Evolutionary conservation across 225 moss, liverwort and hornwort species (phyloP), one percentile per base, ranked within the genome.

Genomic region (Climacium dendroides): DNA sequence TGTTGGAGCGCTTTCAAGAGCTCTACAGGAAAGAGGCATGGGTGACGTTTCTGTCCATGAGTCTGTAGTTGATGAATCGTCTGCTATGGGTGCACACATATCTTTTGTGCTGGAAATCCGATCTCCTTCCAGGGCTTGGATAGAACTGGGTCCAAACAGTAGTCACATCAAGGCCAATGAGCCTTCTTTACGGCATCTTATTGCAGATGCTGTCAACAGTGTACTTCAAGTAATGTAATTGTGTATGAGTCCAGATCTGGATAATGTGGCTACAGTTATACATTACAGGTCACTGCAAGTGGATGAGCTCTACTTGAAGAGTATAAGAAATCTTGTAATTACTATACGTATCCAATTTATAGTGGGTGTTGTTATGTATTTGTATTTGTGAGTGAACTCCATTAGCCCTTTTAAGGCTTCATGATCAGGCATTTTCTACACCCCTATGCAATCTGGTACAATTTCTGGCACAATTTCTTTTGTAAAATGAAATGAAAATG

Each of bases 11-110:
- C 95, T 99, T 84, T 92, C 97, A 63, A 90, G 88, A 85, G 95
- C 96, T 85, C 88, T 99, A 9, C 95, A 90, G 83, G 97, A 97
- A 59, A 89, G 95, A 76, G 97, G 97, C 30, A 88, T 99, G n/a
- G 82, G 82, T 83, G 96, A 94, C 80, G 81, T 97, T 45, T 89
- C 83, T 63, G 85, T 97, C 52, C 91, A 85, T 69, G 92, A 92
- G 75, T 77, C 92, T 70, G 59, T 50, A 35, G 81, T 87, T 85
- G 89, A 89, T 57, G 91, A 91, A 37, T 79, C 84, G 29, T 76
- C 89, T 72, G 65, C 54, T 28, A 66, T 37, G 66, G 23, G 76
- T 77, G 84, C 85, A 63, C 65, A 73, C 29, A 89, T 78, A 53
- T 50, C 89, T 23, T 78, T 90, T 32, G 23, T 88, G 72, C 87